Evolutionary conservation across 148 eudicot genomes (phyloP).

Genomic region (Camellia sinensis): DNA sequence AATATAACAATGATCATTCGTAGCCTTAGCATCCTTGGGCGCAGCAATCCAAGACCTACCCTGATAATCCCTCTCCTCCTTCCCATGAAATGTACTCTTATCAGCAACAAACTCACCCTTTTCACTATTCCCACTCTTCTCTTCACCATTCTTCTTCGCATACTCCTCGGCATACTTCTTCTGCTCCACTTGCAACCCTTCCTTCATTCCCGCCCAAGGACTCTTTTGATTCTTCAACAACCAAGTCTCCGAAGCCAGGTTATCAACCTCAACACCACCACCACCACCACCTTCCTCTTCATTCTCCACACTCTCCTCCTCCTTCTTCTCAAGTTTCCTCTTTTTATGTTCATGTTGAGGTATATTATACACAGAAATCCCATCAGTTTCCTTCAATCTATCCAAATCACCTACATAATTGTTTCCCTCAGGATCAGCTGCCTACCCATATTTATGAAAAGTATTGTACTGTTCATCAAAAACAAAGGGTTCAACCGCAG

Average conservation of each 20-base stretch:
- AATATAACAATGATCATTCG: conserved; percentile 84
- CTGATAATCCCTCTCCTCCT: conserved; percentile 92
- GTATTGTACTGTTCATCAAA: conserved; percentile 92
- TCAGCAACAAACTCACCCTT: conserved; percentile 57
- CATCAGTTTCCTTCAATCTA: conserved; percentile 37
- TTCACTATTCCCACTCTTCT: conserved; percentile 49
- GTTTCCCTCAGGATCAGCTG: conserved; percentile 62
- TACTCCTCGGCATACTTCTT: conserved; percentile 92
- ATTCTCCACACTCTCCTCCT: conserved; percentile 25
- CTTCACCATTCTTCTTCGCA: conserved; percentile 79
- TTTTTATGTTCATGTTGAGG: conserved; percentile 76
- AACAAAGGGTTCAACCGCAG: conserved; percentile 60
- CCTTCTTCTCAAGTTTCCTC: conserved; percentile 18
- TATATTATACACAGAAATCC: conserved; percentile 67
- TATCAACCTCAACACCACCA: conserved; percentile 38
- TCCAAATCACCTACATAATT: conserved; percentile 61
- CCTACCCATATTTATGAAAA: conserved; percentile 77
- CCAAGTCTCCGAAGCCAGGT: conserved; percentile 78
- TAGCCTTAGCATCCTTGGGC: conserved; percentile 76
- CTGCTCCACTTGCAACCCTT: conserved; percentile 63
- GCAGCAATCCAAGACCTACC: conserved; percentile 92
- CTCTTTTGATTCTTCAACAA: conserved; percentile 65
- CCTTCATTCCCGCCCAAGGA: conserved; percentile 92
- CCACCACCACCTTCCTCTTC: conserved; percentile 8
- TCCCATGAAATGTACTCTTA: conserved; percentile 89